Conservation (phyloP, 164 flowering plant genomes). For the Stephania cephalantha region DNA sequence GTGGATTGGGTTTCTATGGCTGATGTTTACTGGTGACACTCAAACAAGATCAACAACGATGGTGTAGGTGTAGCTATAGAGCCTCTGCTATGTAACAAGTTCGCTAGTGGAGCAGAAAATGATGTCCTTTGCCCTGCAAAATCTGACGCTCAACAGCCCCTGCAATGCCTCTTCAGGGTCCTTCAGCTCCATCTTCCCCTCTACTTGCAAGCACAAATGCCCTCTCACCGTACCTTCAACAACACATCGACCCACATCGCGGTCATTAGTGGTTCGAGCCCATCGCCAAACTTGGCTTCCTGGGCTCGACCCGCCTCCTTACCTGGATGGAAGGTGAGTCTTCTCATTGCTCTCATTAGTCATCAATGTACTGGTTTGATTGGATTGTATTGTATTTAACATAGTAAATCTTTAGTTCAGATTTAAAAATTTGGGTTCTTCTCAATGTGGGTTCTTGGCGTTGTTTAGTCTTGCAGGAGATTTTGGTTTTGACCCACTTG, state of each 20-base stretch:
- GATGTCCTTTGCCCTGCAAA: constrained; percentile 43
- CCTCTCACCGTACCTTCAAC: constrained; percentile 9
- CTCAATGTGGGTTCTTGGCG: neutral
- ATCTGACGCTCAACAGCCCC: constrained; percentile 14
- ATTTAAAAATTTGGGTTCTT: neutral
- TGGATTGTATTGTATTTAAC: no score
- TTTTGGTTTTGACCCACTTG: constrained; percentile 94
- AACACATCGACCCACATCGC: neutral
- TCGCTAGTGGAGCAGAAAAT: constrained; percentile 9
- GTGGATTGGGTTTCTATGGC: constrained; percentile 6
- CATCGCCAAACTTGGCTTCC: constrained; percentile 94
- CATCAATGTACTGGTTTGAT: no score
- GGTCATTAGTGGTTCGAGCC: constrained; percentile 32
- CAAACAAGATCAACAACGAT: neutral
- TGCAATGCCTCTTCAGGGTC: constrained; percentile 1
- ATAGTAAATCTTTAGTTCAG: no score
- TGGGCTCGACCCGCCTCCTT: constrained; percentile 81
- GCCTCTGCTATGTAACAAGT: neutral
- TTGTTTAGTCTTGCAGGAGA: constrained; percentile 67
- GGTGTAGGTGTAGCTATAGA: neutral
- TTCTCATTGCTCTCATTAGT: neutral
- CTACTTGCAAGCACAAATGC: constrained; percentile 8
- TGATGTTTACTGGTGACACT: neutral
- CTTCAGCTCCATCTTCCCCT: constrained; percentile 7
- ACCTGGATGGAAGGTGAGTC: constrained; percentile 80